phyloP scores from a whole-genome alignment of 306 rosid species.

The Medicago ruthenica region DNA sequence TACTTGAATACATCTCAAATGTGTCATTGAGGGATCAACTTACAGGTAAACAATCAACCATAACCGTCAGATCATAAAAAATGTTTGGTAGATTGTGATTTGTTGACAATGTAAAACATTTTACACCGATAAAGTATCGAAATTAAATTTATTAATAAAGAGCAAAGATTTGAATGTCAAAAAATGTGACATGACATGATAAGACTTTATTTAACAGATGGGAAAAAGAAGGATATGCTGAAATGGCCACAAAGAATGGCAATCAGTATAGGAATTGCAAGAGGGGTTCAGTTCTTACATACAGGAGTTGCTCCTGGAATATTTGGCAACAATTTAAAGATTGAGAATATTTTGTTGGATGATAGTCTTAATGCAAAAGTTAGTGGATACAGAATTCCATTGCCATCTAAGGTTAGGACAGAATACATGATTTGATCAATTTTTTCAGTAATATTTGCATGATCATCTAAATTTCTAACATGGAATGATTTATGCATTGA shows the following conservation, averaged over 20 bases:
- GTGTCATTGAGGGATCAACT: conserved; percentile 75
- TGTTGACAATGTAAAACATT: not conserved
- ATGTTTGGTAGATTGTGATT: not conserved
- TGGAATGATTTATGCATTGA: not conserved
- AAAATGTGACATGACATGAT: not conserved
- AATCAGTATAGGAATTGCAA: conserved; percentile 79
- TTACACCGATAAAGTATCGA: not conserved
- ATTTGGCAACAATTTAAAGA: conserved; percentile 72
- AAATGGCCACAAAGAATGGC: conserved; percentile 99
- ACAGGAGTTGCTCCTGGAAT: conserved; percentile 78
- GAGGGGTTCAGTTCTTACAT: conserved; percentile 88
- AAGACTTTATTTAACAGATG: conserved; percentile 57
- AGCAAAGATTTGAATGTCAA: not conserved
- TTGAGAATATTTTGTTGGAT: conserved; percentile 76
- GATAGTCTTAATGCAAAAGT: conserved; percentile 79
- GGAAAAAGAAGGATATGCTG: conserved; percentile 83
- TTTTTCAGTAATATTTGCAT: not conserved
- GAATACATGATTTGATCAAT: not conserved
- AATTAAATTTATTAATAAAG: not conserved
- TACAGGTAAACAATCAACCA: conserved; percentile 55
- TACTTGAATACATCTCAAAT: conserved; percentile 67
- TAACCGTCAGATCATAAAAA: not conserved
- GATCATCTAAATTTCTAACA: conserved; percentile 19
- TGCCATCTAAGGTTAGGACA: conserved; percentile 61
- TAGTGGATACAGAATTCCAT: conserved; percentile 74